A percentile compares a stretch with the other conserved stretches of the same genome.
Evolutionary conservation across 2,329 filamentous ascomycete species (phyloP).

Genomic region (Chrysoporthe cubensis): DNA sequence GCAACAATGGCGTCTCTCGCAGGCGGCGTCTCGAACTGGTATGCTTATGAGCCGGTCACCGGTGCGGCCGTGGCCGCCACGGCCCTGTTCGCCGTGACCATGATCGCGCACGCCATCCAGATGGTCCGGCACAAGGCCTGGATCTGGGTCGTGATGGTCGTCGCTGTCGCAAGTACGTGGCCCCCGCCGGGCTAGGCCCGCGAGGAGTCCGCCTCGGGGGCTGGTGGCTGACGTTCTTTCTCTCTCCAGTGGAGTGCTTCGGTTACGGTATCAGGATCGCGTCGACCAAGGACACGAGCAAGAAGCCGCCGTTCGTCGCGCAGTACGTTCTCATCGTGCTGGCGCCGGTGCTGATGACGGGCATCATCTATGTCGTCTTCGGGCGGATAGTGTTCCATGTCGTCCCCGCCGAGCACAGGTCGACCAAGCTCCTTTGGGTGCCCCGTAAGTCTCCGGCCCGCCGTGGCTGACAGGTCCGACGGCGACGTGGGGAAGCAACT

Average conservation of each 20-base stretch:
- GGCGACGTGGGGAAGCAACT: slow-evolving; percentile 37
- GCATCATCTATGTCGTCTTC: slow-evolving; percentile 44
- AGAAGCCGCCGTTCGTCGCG: slow-evolving; percentile 37
- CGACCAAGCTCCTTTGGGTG: slow-evolving; percentile 42
- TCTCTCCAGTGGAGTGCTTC: slow-evolving; percentile 41
- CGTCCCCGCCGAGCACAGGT: slow-evolving; percentile 40
- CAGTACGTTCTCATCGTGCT: slow-evolving; percentile 45
- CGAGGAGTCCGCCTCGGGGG: background rate
- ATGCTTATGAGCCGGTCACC: slow-evolving; percentile 34
- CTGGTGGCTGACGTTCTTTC: background rate
- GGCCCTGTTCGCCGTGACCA: slow-evolving; percentile 35
- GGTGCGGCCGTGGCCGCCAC: slow-evolving; percentile 34
- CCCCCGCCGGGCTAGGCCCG: background rate
- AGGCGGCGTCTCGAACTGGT: slow-evolving; percentile 28
- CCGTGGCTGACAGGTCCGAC: slow-evolving; percentile 22
- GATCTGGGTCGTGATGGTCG: slow-evolving; percentile 38
- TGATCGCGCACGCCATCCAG: slow-evolving; percentile 33
- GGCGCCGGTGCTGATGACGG: slow-evolving; percentile 45
- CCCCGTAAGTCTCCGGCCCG: slow-evolving; percentile 31
- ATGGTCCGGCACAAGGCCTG: slow-evolving; percentile 36
- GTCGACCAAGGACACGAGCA: slow-evolving; percentile 35
- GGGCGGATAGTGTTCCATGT: slow-evolving; percentile 44
- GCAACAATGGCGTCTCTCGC: slow-evolving; percentile 5
- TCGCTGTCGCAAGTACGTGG: slow-evolving; percentile 35
- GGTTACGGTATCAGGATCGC: slow-evolving; percentile 41